Evolutionary conservation across 306 rosid genomes (phyloP), one percentile per base, ranked within the genome.

Genomic region (Quercus wislizeni): DNA sequence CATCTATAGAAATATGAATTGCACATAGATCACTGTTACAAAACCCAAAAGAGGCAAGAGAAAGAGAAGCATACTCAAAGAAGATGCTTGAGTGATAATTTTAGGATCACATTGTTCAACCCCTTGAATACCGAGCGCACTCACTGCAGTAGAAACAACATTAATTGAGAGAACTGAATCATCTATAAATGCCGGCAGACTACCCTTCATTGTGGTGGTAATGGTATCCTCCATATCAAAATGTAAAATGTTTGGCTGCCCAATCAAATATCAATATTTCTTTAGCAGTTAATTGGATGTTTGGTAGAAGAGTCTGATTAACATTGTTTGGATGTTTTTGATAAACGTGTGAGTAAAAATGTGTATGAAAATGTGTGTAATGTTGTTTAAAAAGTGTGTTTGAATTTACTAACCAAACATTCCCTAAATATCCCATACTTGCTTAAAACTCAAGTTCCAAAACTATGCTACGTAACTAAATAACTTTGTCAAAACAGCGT

Each of bases 171-270:
- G 88, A 84, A 85, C 86, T 5, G 79, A 86, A 57, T 84, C 89
- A 78, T 92, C 92, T 14, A 93, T 87, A 69, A 87, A 77, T 31
- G 92, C 95, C 85, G 89, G 74, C 69, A 86, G 88, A 20, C 81
- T 70, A 70, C 81, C 79, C 51, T 28, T 8, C 20, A 52, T 79
- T 76, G 70, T 85, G 19, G 85, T 35, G 41, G 0, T 35, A 35
- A 35, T 33, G 74, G 84, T 63, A 68, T 77, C 91, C 94, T 92
- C 38, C 71, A 65, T 31, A n/a, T 10, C 10, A 35, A 73, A 76
- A 43, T 19, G n/a, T 41, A n/a, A 46, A 11, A 68, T 73, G 14
- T 35, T 8, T 6, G 9, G 23, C 1, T 73, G 56, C 38, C 23
- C 15, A 28, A 73, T 13, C 41, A 73, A 73, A 27, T 52, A 21